Conservation (phyloP, 805 yeast genomes). For the Millerago galiae region DNA sequence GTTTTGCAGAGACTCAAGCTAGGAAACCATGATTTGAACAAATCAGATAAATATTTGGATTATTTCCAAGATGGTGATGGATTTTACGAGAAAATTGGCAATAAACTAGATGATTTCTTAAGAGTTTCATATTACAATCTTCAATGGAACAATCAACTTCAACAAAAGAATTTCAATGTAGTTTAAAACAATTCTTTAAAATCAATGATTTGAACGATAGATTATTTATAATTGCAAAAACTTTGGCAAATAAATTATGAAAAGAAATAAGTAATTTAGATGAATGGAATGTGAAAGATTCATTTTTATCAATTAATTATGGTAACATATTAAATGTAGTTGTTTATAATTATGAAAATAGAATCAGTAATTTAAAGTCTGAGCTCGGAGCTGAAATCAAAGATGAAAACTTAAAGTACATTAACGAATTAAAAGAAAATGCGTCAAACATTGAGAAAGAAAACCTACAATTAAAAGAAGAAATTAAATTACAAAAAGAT, state of each 20-base stretch:
- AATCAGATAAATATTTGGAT: conserved; percentile 10
- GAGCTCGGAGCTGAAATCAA: conserved; percentile 3
- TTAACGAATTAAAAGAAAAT: background rate
- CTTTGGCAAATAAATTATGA: conserved; percentile 6
- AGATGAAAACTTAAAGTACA: background rate
- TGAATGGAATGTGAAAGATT: conserved; percentile 1
- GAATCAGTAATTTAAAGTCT: background rate
- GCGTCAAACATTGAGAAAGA: background rate
- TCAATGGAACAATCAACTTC: background rate
- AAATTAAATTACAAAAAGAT: background rate
- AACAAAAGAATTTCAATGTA: conserved; percentile 1
- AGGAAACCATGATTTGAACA: conserved; percentile 8
- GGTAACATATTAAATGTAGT: background rate
- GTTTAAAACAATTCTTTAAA: background rate
- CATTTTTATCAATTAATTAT: conserved; percentile 12
- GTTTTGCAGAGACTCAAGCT: conserved; percentile 5
- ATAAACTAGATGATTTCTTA: conserved; percentile 14
- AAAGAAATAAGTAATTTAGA: conserved; percentile 1
- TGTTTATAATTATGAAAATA: conserved; percentile 1
- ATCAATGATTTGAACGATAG: conserved; percentile 2
- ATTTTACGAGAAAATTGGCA: conserved; percentile 9
- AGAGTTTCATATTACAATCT: conserved; percentile 8
- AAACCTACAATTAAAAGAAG: background rate
- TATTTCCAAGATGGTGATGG: conserved; percentile 7
- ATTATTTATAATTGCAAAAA: conserved; percentile 6